A percentile compares a stretch with the other conserved stretches of the same genome.
These are phyloP conservation scores for Yamadazyma siamensis DNA, from an alignment of 1,139 yeast species.

Conservation along the genomic window DNA sequence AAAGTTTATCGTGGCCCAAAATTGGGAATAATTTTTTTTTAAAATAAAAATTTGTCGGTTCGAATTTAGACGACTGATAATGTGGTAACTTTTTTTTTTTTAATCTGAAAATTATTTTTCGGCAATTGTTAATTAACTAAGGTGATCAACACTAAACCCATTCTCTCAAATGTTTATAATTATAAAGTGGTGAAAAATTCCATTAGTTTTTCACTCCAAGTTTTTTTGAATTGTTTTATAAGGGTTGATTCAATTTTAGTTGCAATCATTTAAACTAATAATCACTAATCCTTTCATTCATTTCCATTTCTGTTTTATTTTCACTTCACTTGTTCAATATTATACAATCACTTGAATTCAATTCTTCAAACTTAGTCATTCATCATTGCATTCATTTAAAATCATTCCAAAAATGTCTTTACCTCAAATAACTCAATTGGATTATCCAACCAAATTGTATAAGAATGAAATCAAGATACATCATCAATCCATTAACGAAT, in stretches of 20 bases:
- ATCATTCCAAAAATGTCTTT: no score
- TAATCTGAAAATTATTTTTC: not conserved
- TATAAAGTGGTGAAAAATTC: conserved; percentile 11
- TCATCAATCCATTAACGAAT: conserved; percentile 45
- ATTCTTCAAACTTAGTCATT: no score
- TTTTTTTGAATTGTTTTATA: conserved; percentile 5
- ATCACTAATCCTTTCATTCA: no score
- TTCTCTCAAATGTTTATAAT: conserved; percentile 9
- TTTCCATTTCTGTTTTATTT: no score
- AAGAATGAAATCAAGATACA: conserved; percentile 49
- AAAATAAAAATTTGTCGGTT: conserved; percentile 1
- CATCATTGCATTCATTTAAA: no score
- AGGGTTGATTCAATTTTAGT: not conserved
- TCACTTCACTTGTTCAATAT: no score
- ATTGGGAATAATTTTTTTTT: conserved; percentile 1
- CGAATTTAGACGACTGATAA: conserved; percentile 5
- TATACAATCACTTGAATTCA: no score
- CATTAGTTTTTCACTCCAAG: conserved; percentile 3
- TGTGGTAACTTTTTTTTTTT: conserved; percentile 3
- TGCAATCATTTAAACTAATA: no score
- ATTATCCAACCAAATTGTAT: conserved; percentile 50
- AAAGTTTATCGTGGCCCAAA: not conserved
- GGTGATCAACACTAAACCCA: conserved; percentile 1
- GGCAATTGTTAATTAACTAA: conserved; percentile 2
- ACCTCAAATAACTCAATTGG: conserved; percentile 21